Base-by-base conservation (phyloP, 164 flowering plant species). In the Pachysandra terminalis region DNA sequence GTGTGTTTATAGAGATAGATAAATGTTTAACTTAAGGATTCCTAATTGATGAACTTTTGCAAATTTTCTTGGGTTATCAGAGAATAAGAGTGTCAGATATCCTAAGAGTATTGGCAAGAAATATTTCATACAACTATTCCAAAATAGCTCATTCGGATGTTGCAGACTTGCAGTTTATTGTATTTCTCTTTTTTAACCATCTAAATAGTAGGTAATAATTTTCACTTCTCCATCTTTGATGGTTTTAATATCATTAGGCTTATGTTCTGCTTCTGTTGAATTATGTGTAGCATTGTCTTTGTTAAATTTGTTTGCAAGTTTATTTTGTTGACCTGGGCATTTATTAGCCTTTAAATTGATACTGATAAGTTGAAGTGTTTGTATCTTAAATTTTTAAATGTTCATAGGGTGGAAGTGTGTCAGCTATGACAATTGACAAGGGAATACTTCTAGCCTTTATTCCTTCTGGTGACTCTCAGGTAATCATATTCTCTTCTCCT, bases 341-440 rank as follows among this genome's bases (percentile, higher is more conserved):
- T 17, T 45, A 48, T 65, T 9, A 7, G 13, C 21, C 32, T 59
- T 51, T 16, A 10, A 19, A 14, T n/a, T 27, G 65, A 24, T 37
- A 62, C 21, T 16, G 21, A 61, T 17, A n/a, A 13, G 13, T 8
- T 16, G 26, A 45, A 15, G 64, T 61, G 48, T 12, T 40, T 32
- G 35, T 22, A n/a, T 21, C 13, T 53, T 49, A 21, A 19, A 66
- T 59, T 22, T 67, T 56, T 66, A 22, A 49, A 22, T 76, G 48
- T 62, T 82, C 73, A 25, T 81, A 95, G 98, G 97, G 97, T 59
- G 98, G 98, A 68, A 79, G 71, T 59, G 98, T 95, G 66, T 85
- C 93, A 7, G 96, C 97, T 57, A 87, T 91, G 96, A 86, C 97
- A 1, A 87, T 95, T 63, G 80, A 90, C 57, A 87, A 76, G 78